phyloP scores from a whole-genome alignment of 2,329 filamentous ascomycete genomes.

The Fusarium nematophilum region DNA sequence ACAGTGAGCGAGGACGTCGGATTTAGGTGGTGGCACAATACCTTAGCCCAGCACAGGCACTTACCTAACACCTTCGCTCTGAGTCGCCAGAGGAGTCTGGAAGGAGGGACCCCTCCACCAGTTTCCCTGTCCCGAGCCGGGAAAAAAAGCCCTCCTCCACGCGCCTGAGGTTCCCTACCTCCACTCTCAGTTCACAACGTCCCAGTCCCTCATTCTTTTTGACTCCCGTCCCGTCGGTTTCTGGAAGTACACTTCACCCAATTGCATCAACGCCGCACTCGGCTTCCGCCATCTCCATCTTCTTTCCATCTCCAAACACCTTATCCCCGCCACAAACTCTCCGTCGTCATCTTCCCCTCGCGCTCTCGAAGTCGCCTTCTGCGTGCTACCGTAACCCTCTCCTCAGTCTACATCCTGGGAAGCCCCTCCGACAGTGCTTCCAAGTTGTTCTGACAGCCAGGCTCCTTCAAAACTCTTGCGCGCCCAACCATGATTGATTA shows the following conservation, averaged over 20 bases:
- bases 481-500: slow-evolving; percentile 32
- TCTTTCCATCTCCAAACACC: slow-evolving; percentile 3
- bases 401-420: slow-evolving; percentile 3
- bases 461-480: slow-evolving; percentile 9
- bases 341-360: slow-evolving; percentile 15
- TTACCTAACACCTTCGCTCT: slow-evolving; percentile 37
- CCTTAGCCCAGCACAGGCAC: not conserved
- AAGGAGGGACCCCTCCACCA: slow-evolving; percentile 23
- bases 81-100: slow-evolving; percentile 26
- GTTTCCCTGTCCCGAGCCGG: slow-evolving; percentile 7
- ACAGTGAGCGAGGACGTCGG: slow-evolving; percentile 13
- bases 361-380: slow-evolving; percentile 4
- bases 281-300: slow-evolving; percentile 3
- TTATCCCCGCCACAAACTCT: slow-evolving; percentile 4
- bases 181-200: slow-evolving; percentile 8
- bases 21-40: slow-evolving; percentile 27
- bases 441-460: slow-evolving; percentile 7
- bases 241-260: slow-evolving; percentile 8
- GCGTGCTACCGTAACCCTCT: too few relatives aligned
- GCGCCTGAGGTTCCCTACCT: slow-evolving; percentile 12
- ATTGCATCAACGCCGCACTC: slow-evolving; percentile 9
- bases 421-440: slow-evolving; percentile 2
- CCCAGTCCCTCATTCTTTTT: slow-evolving; percentile 7
- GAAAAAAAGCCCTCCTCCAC: slow-evolving; percentile 18
- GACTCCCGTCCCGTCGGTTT: slow-evolving; percentile 1